Base-by-base conservation (phyloP, 768 basidiomycete species). In the Boletus edulis region DNA sequence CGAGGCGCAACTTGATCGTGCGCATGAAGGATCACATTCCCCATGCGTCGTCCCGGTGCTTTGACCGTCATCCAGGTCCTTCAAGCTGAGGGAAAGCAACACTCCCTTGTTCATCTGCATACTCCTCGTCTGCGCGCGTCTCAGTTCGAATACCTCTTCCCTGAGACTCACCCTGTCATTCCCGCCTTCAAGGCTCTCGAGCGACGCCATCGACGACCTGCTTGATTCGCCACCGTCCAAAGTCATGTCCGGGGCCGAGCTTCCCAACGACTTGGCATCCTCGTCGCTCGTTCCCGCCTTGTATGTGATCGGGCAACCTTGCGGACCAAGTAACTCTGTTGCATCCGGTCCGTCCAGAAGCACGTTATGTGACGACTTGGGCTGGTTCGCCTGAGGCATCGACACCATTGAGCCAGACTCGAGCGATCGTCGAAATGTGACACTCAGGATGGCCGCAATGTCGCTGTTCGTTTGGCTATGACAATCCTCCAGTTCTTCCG, bases 71-170 rank as follows among this genome's bases (percentile, higher is more conserved):
- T 53, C 54, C 32, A 54, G 32, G 20, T 22, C 45, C 46, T 56
- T 64, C 20, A 57, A 38, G 49, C 61, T 54, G 58, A 76, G 56
- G 14, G 73, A 67, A 32, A 81, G 59, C 27, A 82, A 60, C 44
- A 78, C 69, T 5, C 76, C 79, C 62, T 73, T 75, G 66, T 79
- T 77, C 56, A 81, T 69, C 61, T 80, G 77, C 63, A 82, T 68
- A 56, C 79, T 82, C 62, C 73, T 76, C 45, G 78, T 75, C 46
- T 77, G 79, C 3, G 72, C 80, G 13, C 78, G 73, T 58, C 72
- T 73, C 43, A 81, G 68, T 56, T 81, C 79, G 57, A 77, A 80
- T 2, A 65, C 66, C 49, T 68, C 72, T n/a, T 71, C 72, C 18
- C 61, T 43, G 20, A 60, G 46, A 22, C 69, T 62, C 37, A 54